phyloP scores from a whole-genome alignment of 176 grass and related monocot genomes.

The Poa pratensis region DNA sequence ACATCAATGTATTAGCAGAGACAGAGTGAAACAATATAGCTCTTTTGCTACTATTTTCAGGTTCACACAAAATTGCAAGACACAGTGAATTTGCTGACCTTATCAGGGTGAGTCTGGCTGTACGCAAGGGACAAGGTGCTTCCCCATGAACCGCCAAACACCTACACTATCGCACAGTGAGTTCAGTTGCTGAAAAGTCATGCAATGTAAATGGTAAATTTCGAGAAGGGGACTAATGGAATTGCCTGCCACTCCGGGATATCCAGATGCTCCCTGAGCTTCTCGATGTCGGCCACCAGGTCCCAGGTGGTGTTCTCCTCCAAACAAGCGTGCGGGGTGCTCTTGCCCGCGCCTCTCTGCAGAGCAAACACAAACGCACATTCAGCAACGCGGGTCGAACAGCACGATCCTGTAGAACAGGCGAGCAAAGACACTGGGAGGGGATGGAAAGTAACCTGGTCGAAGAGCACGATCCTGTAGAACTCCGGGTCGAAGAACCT shows the following conservation, averaged over 20 bases:
- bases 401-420: too few relatives aligned
- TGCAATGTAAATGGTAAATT: neutral
- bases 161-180: conserved; percentile 49
- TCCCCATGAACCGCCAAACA: conserved; percentile 97
- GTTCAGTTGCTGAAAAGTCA: neutral
- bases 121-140: conserved; percentile 93
- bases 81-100: conserved; percentile 44
- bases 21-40: neutral
- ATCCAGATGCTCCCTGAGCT: conserved; percentile 80
- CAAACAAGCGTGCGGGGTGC: conserved; percentile 91
- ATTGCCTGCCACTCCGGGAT: conserved; percentile 93
- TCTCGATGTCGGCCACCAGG: conserved; percentile 87
- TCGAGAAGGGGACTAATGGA: neutral
- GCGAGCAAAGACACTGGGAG: neutral
- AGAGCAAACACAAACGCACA: neutral
- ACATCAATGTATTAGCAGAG: neutral
- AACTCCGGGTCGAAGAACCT: conserved; percentile 81
- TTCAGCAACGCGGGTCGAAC: neutral
- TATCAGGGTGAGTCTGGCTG: conserved; percentile 84
- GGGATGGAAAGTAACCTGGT: conserved; percentile 63
- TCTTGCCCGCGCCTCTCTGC: conserved; percentile 85
- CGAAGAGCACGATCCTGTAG: conserved; percentile 84
- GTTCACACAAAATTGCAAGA: neutral
- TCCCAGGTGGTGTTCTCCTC: conserved; percentile 97
- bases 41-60: neutral